A percentile compares a stretch with the other conserved stretches of the same genome.
These are phyloP conservation scores for Calonectria hongkongensis DNA, from an alignment of 2,329 filamentous ascomycete genomes.

Conservation along the genomic window DNA sequence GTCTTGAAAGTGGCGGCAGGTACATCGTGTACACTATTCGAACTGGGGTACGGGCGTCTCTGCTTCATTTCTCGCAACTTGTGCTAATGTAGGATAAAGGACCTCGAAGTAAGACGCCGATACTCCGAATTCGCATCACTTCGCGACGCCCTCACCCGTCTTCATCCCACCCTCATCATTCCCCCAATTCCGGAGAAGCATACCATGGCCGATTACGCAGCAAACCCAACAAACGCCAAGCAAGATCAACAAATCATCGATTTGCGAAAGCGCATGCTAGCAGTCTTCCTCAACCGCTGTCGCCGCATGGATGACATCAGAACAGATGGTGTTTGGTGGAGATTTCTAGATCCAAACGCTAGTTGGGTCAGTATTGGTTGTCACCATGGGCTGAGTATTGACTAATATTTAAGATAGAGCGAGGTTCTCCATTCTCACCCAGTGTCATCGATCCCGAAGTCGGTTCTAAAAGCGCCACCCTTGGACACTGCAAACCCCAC, in stretches of 20 bases:
- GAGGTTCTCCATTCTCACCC: constrained; percentile 97
- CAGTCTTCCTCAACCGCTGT: constrained; percentile 95
- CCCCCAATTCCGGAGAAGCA: constrained; percentile 99
- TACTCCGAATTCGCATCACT: constrained; percentile 98
- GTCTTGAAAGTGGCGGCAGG: constrained; percentile 90
- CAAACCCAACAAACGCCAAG: constrained; percentile 97
- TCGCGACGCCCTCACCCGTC: constrained; percentile 88
- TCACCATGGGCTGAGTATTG: not conserved
- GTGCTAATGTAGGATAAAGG: constrained; percentile 70
- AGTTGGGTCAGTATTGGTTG: constrained; percentile 84
- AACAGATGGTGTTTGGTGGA: constrained; percentile 97
- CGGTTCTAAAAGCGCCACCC: constrained; percentile 95
- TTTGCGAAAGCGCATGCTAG: constrained; percentile 95
- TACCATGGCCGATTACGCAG: constrained; percentile 98
- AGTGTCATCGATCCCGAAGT: constrained; percentile 93
- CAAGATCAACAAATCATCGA: constrained; percentile 98
- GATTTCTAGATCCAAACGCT: constrained; percentile 97
- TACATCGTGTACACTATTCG: constrained; percentile 98
- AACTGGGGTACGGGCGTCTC: constrained; percentile 81
- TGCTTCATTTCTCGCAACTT: not conserved
- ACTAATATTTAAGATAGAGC: constrained; percentile 72
- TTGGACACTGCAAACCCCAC: constrained; percentile 95
- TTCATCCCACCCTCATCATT: constrained; percentile 96
- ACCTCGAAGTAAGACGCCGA: constrained; percentile 93
- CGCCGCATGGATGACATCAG: constrained; percentile 93